A percentile compares a stretch with the other conserved stretches of the same genome.
These are phyloP conservation scores for Aspergillus panamensis DNA, from an alignment of 495 filamentous ascomycete species.

Conservation along the genomic window DNA sequence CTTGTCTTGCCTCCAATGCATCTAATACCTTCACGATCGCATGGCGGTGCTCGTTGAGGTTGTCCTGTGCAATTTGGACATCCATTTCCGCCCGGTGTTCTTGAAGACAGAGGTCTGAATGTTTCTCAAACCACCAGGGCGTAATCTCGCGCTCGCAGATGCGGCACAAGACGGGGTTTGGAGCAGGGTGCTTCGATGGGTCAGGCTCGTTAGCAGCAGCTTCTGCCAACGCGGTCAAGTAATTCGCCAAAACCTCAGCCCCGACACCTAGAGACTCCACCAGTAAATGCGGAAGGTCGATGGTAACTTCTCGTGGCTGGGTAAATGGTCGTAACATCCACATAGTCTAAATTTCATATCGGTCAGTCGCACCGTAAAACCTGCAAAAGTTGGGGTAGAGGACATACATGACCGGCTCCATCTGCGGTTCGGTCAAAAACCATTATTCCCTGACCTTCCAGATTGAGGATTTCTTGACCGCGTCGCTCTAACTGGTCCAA, in stretches of 20 bases:
- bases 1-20: slow-evolving; percentile 77
- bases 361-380: not conserved
- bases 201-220: slow-evolving; percentile 85
- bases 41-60: slow-evolving; percentile 87
- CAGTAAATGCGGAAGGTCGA: slow-evolving; percentile 85
- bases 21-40: slow-evolving; percentile 95
- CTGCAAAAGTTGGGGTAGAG: not conserved
- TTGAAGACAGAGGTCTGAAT: slow-evolving; percentile 91
- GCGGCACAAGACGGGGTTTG: slow-evolving; percentile 84
- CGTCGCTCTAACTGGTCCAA: slow-evolving; percentile 41
- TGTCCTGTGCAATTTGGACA: slow-evolving; percentile 91
- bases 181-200: slow-evolving; percentile 76
- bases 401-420: slow-evolving; percentile 75
- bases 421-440: slow-evolving; percentile 84
- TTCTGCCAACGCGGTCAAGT: slow-evolving; percentile 86
- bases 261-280: slow-evolving; percentile 93
- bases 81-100: slow-evolving; percentile 97
- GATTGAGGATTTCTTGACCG: slow-evolving; percentile 58
- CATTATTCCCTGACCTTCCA: slow-evolving; percentile 97
- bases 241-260: slow-evolving; percentile 89
- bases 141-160: slow-evolving; percentile 97
- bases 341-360: slow-evolving; percentile 69
- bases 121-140: slow-evolving; percentile 99
- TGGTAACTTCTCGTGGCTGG: slow-evolving; percentile 84
- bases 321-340: slow-evolving; percentile 98